Evolutionary conservation across 139 green algal species (phyloP), one percentile per base, ranked within the genome.

Genomic region (Pseudopediastrum boryanum): DNA sequence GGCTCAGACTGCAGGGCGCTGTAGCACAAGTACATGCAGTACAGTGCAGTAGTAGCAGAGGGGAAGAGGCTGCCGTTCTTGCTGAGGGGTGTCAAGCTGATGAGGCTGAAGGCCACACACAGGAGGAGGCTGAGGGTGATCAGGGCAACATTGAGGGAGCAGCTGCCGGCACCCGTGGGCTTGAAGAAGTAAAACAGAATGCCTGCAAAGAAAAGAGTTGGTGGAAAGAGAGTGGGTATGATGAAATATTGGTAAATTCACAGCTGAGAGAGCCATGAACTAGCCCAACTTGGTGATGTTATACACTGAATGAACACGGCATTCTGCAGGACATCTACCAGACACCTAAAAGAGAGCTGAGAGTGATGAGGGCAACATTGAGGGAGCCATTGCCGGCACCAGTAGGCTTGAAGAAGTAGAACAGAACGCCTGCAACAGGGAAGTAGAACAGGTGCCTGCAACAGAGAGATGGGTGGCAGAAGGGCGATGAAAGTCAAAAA

Each of bases 1-100:
- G 95, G 95, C 91, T 98, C 91, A 9, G 62, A 84, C 71, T 89
- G 81, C 48, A 99, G 88, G 0, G 96, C 93, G 7, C 76, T 88
- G 88, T 95, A 98, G 82, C 74, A 87, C 9, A 99, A 87, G 92
- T 98, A 99, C 56, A 87, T 90, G 81, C 82, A 89, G 90, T 99
- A 99, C 12, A 97, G 75, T 1, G 86, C 81, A 67, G 98, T 89
- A 42, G 92, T 81, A 48, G 93, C 88, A 16, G 92, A 81, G 43
- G 96, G 95, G 86, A 99, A 98, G 39, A 99, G 94, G 84, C 81
- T 92, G 71, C 94, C 94, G 71, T 90, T 85, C 4, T n/a, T 29
- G 4, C 61, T 63, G 33, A 75, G 35, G 2, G 91, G 91, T 70
- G 91, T 77, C 48, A 98, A 73, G 6, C 86, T 91, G 16, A 94